A percentile compares a stretch with the other conserved stretches of the same genome.
Evolutionary conservation across 257 asterid species (phyloP).

Genomic region (Solanum bulbocastanum): DNA sequence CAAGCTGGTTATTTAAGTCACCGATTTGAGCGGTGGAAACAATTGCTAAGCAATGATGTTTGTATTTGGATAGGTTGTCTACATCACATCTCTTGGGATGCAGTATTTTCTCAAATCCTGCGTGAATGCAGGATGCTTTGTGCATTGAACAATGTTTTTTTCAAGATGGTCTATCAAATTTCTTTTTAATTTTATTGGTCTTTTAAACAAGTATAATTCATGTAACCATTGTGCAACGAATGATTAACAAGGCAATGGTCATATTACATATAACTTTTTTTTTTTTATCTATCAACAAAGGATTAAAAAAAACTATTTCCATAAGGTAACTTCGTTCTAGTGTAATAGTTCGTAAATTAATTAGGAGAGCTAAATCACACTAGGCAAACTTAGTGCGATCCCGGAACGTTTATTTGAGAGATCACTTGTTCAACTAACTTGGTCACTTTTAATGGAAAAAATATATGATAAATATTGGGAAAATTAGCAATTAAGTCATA

Average conservation of each 20-base stretch:
- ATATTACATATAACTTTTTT: background rate
- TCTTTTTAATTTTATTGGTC: background rate
- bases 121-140: background rate
- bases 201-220: background rate
- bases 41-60: background rate
- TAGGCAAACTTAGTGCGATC: rapidly evolving
- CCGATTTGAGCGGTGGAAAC: background rate
- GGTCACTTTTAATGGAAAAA: no score
- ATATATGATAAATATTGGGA: no score
- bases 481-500: no score
- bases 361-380: no score
- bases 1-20: background rate
- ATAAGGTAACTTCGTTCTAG: background rate
- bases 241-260: background rate
- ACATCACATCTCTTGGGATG: background rate
- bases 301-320: background rate
- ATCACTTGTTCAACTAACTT: background rate
- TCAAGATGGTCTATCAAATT: background rate
- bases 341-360: no score
- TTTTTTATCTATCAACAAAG: background rate
- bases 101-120: background rate
- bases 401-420: background rate
- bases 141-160: background rate
- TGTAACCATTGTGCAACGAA: background rate
- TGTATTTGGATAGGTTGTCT: background rate